These are phyloP conservation scores for Pulchroboletus neoregius DNA, from an alignment of 1,284 basidiomycete species.

Conservation along the genomic window DNA sequence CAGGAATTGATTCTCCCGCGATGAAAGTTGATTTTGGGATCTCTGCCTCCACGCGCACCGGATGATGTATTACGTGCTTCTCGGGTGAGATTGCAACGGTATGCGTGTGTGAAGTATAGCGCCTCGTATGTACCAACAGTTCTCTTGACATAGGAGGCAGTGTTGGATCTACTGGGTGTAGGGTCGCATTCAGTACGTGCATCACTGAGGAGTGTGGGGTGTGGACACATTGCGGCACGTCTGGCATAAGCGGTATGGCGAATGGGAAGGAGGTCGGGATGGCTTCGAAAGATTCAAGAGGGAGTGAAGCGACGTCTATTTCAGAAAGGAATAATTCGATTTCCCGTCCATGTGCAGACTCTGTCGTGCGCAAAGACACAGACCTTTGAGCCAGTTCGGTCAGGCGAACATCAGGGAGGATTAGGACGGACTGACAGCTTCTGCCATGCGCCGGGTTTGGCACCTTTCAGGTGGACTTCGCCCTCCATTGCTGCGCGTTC, in stretches of 20 bases:
- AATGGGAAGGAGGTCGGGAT: conserved; percentile 67
- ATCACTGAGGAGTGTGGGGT: conserved; percentile 64
- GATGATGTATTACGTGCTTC: conserved; percentile 52
- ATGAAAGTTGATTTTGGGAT: conserved; percentile 66
- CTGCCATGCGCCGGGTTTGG: conserved; percentile 52
- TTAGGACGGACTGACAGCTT: conserved; percentile 48
- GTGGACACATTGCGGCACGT: conserved; percentile 73
- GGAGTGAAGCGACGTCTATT: conserved; percentile 46
- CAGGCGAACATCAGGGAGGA: conserved; percentile 11
- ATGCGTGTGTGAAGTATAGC: conserved; percentile 64
- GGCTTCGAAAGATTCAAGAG: conserved; percentile 31
- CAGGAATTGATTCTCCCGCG: conserved; percentile 64
- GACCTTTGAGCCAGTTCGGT: conserved; percentile 41
- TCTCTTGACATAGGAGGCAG: conserved; percentile 47
- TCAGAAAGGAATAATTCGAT: conserved; percentile 62
- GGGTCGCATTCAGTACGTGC: conserved; percentile 61
- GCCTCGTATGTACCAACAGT: conserved; percentile 63
- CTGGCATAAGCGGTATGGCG: conserved; percentile 66
- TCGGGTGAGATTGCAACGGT: conserved; percentile 54
- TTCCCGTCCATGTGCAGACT: conserved; percentile 53
- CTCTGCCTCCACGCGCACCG: conserved; percentile 63
- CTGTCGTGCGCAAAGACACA: conserved; percentile 62
- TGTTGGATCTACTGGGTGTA: conserved; percentile 48
- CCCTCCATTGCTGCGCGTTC: conserved; percentile 78
- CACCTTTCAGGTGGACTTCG: conserved; percentile 75